These are phyloP conservation scores for Fistulifera solaris DNA, from an alignment of 108 stramenopile genomes.

Conservation along the genomic window DNA sequence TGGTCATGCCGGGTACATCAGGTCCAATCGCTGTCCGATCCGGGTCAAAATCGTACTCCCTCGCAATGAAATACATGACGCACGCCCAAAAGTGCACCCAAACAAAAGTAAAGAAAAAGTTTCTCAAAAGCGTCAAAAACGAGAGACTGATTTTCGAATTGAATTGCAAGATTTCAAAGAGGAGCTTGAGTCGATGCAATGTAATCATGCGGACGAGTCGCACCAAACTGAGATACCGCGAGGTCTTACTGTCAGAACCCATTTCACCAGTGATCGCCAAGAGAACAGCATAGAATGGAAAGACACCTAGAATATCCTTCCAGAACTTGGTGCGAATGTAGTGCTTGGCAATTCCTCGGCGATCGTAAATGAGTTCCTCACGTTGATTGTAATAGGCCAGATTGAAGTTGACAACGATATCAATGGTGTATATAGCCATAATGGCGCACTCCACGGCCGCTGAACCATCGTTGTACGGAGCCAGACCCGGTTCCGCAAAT, in stretches of 20 bases:
- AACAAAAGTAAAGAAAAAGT: constrained; percentile 31
- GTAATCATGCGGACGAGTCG: constrained; percentile 32
- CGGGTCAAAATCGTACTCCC: constrained; percentile 29
- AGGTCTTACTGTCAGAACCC: constrained; percentile 8
- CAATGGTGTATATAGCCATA: constrained; percentile 14
- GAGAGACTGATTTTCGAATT: constrained; percentile 31
- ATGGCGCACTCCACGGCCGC: constrained; percentile 16
- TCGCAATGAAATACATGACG: constrained; percentile 49
- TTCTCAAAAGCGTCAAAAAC: constrained; percentile 34
- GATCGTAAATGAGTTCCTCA: constrained; percentile 18
- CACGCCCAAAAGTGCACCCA: constrained; percentile 53
- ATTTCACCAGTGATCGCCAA: constrained; percentile 28
- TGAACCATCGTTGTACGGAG: background rate
- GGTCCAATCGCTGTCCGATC: constrained; percentile 44
- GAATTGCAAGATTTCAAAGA: constrained; percentile 42
- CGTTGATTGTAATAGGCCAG: constrained; percentile 25
- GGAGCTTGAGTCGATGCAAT: constrained; percentile 34
- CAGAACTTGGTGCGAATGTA: constrained; percentile 33
- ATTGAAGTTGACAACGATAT: constrained; percentile 31
- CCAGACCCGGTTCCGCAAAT: constrained; percentile 11
- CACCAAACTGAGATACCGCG: constrained; percentile 15
- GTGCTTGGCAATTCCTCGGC: constrained; percentile 11
- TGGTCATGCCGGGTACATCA: constrained; percentile 10
- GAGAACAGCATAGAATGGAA: constrained; percentile 37
- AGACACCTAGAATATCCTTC: constrained; percentile 46